Evolutionary conservation across 2,329 filamentous ascomycete species (phyloP).

Genomic region (Botrytis hyacinthi): DNA sequence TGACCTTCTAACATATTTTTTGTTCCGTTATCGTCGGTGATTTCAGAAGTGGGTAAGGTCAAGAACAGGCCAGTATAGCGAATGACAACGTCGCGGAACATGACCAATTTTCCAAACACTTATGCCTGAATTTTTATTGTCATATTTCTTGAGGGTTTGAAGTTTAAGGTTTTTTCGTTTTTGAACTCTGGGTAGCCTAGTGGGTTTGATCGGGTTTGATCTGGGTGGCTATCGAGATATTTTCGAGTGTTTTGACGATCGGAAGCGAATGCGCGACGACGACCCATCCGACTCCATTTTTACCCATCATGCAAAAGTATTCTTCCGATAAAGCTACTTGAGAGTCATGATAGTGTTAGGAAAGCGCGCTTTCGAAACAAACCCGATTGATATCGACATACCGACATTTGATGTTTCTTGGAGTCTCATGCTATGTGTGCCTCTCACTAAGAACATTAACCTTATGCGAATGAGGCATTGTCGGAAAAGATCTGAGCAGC

Average conservation of each 20-base stretch:
- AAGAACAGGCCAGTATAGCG: not conserved
- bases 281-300: not conserved
- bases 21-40: not conserved
- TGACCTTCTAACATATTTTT: not conserved
- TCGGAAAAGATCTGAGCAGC: not conserved
- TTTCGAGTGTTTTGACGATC: not conserved
- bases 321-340: not conserved
- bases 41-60: not conserved
- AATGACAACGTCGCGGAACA: not conserved
- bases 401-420: not conserved
- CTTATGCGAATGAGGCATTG: not conserved
- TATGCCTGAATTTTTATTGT: not conserved
- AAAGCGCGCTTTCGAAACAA: not conserved
- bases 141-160: not conserved
- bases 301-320: not conserved
- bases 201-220: not conserved
- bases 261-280: not conserved
- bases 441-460: not conserved
- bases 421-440: not conserved
- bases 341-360: not conserved
- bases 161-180: not conserved
- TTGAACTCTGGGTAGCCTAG: not conserved
- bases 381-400: not conserved
- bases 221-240: not conserved
- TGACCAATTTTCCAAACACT: not conserved